Base-by-base conservation (phyloP, 2,329 filamentous ascomycete genomes). In the Hypocrella siamensis region DNA sequence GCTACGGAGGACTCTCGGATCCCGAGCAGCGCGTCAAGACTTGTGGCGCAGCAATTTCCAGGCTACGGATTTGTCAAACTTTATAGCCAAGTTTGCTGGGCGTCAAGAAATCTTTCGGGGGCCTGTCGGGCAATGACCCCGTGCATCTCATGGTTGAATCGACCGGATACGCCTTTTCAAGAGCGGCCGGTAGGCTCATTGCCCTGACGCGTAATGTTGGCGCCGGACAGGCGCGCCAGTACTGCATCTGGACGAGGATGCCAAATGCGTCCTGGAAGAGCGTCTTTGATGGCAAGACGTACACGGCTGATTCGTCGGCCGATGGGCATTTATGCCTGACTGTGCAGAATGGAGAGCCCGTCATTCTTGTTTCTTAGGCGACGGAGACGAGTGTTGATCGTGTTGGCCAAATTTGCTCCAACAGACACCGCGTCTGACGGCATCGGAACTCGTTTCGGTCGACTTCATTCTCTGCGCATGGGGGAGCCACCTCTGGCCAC, bases 21-120 rank as follows among this genome's bases (percentile, higher is more conserved):
- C 52, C 60, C 1, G 60, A 57, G 31, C 65, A 66, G 42, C 65
- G 70, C n/a, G 69, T n/a, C n/a, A 75, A 44, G 66, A 70, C 6
- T 54, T 68, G 26, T 76, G 71, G 72, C 48, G 61, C 9, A 66
- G 63, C 9, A 52, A 51, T 6, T 75, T 64, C 47, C 43, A 56
- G 37, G 64, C 55, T 2, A 40, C 51, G 4, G 56, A 62, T 17
- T 49, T 73, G 10, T 74, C 72, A 49, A 40, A 46, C n/a, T 54
- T 57, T 26, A 60, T 46, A 30, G 33, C 40, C 12, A 32, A 42
- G 1, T 44, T n/a, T 68, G 10, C 67, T 67, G 32, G 47, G 46
- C 5, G 56, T 66, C 10, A 61, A 63, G 11, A 58, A 49, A 49
- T 44, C 57, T 14, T 57, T 56, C 2, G 60, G 60, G 7, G 61